Evolutionary conservation across 1,284 basidiomycete genomes (phyloP), one percentile per base, ranked within the genome.

Genomic region (Puccinia sorghi): DNA sequence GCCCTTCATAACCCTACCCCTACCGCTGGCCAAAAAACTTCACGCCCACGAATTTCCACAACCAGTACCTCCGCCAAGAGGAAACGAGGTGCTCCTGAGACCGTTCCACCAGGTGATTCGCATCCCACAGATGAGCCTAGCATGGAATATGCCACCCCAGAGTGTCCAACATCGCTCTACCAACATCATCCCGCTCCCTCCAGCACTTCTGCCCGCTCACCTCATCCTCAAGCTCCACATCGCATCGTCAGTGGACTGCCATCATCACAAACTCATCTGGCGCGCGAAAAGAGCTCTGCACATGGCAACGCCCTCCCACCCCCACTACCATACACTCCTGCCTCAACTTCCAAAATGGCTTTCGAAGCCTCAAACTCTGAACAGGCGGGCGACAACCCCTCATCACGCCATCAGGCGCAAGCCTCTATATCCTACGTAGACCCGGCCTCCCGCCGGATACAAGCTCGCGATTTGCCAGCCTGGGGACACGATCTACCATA

Each of bases 401-500:
- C 69, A n/a, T 41, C 39, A 11, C 69, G 52, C 12, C 15, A 2
- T 13, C 69, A 71, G 57, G 32, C 50, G 27, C 64, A 69, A 69
- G 41, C 75, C 3, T 39, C 32, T 25, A n/a, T 15, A 50, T 52
- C 48, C 8, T 46, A 17, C 12, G 22, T 71, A 11, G 75, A 78
- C n/a, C 75, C 75, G 20, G 54, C 54, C 25, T 50, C 56, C 46
- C 75, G 75, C 46, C 32, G 75, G 13, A 22, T 54, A n/a, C 22
- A 79, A 54, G 13, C 37, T 13, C 67, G 69, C 48, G 54, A 70
- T 13, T 46, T 71, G 25, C 77, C 77, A 37, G 77, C 77, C 9
- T 79, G 77, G 77, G 77, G 77, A 22, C 50, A 63, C 37, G 37
- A 72, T 56, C 27, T 79, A 66, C 77, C 77, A n/a, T 79, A 79